Conservation (phyloP, 371 early-diverging fungal species). For the Nematocida ironsii region DNA sequence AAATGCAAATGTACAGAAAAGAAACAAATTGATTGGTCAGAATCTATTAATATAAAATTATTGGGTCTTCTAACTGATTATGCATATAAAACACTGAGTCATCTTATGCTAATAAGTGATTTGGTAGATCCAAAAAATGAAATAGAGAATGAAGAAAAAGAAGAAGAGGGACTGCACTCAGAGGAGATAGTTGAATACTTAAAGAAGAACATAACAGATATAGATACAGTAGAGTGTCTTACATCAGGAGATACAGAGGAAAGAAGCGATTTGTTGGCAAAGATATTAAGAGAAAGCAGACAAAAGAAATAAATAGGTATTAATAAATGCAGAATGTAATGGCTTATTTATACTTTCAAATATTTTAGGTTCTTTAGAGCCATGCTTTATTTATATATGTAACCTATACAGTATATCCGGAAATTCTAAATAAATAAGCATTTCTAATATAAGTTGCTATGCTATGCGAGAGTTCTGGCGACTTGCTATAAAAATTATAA, state of each 20-base stretch:
- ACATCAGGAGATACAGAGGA: not conserved
- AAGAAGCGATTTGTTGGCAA: not conserved
- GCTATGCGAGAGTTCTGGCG: too few relatives aligned
- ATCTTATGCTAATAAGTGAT: not conserved
- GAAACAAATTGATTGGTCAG: not conserved
- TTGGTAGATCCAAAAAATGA: not conserved
- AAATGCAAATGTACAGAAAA: not conserved
- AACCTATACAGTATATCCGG: too few relatives aligned
- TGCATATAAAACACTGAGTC: not conserved
- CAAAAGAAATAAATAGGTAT: not conserved
- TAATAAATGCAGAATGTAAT: not conserved
- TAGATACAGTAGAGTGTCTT: not conserved
- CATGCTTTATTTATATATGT: too few relatives aligned
- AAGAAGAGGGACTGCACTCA: not conserved
- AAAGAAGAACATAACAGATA: not conserved
- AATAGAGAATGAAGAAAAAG: not conserved
- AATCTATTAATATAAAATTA: not conserved
- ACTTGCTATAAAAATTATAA: too few relatives aligned
- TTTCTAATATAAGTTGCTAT: too few relatives aligned
- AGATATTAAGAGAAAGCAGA: conserved; percentile 13
- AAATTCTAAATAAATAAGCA: too few relatives aligned
- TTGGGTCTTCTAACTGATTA: not conserved
- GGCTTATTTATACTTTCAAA: not conserved
- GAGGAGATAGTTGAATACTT: not conserved
- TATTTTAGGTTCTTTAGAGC: too few relatives aligned